Evolutionary conservation across 176 grass and related monocot genomes (phyloP), one percentile per base, ranked within the genome.

Genomic region (Puya raimondii): DNA sequence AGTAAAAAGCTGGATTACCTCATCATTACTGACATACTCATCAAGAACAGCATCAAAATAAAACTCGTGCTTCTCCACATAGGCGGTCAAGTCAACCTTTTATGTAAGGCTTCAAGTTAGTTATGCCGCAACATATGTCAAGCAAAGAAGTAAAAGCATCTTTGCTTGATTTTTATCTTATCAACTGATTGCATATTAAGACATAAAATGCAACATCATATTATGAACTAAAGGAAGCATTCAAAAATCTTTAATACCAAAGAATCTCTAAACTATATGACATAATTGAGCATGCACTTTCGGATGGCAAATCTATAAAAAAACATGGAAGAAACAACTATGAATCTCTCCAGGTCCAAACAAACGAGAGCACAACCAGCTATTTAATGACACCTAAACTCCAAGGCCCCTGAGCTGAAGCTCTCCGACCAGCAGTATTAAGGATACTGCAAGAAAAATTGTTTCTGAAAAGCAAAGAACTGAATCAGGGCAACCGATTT

Each of bases 61-160:
- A 66, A 99, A 99, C 67, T 93, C 94, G 79, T 99, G 90, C 48
- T 88, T 77, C 73, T 99, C 94, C 67, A 93, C 90, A 51, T 99
- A 99, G 64, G 94, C 94, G 74, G 94, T 99, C 80, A 99, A 80
- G 67, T 99, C 94, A 29, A 99, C 94, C 94, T 99, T 84, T 68
- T 63, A 81, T 50, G 63, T 64, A 70, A 86, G 49, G 71, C 10
- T 83, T 83, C 14, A 71, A 68, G 69, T 86, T 77, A 61, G 14
- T 61, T 61, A 61, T 61, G 56, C 17, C 1, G 10, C 21, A 61
- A 61, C 15, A 2, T 21, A 16, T 18, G 16, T n/a, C 56, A 61
- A 20, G 17, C 16, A 61, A 12, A 56, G 52, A 61, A 22, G 56
- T 61, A 61, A 18, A 61, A 6, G 56, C 56, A 61, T 61, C 56